Conservation (phyloP, 139 green algal species). For the Coelastrella sp. region DNA sequence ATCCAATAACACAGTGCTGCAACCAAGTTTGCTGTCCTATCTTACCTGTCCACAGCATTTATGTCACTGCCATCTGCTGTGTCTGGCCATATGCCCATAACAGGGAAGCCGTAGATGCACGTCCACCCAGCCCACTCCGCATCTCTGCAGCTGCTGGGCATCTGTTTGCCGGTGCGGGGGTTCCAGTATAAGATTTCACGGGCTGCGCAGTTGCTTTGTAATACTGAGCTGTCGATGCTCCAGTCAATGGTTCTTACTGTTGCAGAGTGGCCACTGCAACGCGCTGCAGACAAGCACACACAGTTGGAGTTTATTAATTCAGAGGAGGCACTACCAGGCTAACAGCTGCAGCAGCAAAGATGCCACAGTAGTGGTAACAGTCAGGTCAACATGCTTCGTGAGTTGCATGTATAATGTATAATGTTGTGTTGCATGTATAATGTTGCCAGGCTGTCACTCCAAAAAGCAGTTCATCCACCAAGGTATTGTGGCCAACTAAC, state of each 20-base stretch:
- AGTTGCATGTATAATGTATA: too few species aligned
- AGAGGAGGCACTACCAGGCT: too few species aligned
- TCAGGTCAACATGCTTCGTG: too few species aligned
- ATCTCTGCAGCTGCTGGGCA: slow-evolving; percentile 70
- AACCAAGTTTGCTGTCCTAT: neutral
- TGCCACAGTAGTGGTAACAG: too few species aligned
- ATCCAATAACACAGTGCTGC: neutral
- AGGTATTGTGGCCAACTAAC: neutral
- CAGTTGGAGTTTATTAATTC: too few species aligned
- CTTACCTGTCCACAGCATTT: slow-evolving; percentile 56
- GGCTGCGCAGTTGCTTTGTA: slow-evolving; percentile 67
- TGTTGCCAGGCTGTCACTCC: too few species aligned
- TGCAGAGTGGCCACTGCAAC: slow-evolving; percentile 62
- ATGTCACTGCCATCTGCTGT: slow-evolving; percentile 64
- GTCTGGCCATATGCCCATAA: slow-evolving; percentile 74
- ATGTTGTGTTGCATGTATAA: too few species aligned
- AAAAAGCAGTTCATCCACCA: neutral
- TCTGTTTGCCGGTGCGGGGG: slow-evolving; percentile 65
- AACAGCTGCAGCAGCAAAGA: too few species aligned
- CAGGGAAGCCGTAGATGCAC: slow-evolving; percentile 73
- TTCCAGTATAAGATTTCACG: slow-evolving; percentile 80
- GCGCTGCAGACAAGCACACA: neutral
- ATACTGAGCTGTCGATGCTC: slow-evolving; percentile 62
- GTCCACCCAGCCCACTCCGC: slow-evolving; percentile 73
- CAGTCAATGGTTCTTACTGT: slow-evolving; percentile 76